A percentile compares a stretch with the other conserved stretches of the same genome.
phyloP scores from a whole-genome alignment of 1,139 yeast species.

The Saccharomyces pastorianus region DNA sequence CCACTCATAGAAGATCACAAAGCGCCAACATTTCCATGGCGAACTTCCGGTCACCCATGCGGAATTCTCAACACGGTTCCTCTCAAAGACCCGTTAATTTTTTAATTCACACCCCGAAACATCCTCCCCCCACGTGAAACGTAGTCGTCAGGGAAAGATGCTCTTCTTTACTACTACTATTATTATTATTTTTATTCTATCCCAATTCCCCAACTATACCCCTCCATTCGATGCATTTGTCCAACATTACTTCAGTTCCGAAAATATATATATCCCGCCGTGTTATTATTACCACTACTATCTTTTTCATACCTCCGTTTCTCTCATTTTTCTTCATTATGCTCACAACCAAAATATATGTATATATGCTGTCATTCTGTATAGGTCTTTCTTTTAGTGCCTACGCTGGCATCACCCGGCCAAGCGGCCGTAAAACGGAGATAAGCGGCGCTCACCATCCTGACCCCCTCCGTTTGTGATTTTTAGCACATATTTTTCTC shows the following conservation, averaged over 20 bases:
- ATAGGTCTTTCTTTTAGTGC: neutral
- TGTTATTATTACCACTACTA: neutral
- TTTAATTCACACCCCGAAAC: conserved; percentile 27
- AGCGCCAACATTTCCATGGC: conserved; percentile 21
- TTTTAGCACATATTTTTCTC: neutral
- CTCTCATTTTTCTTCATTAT: neutral
- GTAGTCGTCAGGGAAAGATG: neutral
- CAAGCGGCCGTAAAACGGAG: neutral
- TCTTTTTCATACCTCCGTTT: neutral
- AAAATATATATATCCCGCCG: neutral
- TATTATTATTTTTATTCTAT: neutral
- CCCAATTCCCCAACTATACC: neutral
- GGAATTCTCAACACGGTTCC: conserved; percentile 4
- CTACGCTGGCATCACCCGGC: neutral
- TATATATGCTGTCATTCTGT: neutral
- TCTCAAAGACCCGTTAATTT: conserved; percentile 24
- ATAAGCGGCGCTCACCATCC: neutral
- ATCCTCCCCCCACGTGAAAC: conserved; percentile 23
- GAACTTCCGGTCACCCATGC: conserved; percentile 13
- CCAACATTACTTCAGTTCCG: neutral
- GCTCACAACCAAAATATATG: neutral
- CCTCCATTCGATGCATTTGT: neutral
- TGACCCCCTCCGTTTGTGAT: neutral
- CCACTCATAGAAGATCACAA: conserved; percentile 23
- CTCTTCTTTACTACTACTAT: neutral